Percentiles rank a stretch among this genome's conserved stretches.
Evolutionary conservation across 225 moss, liverwort and hornwort genomes (phyloP).

Genomic region (Thuidium tamariscinum): DNA sequence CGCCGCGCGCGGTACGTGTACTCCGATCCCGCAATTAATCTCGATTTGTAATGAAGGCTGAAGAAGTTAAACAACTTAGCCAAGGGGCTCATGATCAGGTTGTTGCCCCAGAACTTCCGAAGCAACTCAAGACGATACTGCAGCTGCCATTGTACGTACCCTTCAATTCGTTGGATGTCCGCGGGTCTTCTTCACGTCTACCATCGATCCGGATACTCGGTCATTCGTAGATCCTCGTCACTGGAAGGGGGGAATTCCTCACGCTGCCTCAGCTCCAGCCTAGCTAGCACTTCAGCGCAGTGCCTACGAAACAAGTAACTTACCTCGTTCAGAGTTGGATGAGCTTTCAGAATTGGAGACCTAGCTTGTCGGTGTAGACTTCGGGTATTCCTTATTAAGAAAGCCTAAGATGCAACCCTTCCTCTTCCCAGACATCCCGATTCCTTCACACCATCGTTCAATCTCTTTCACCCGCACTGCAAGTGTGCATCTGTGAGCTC

Average conservation of each 20-base stretch:
- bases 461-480: too few relatives aligned
- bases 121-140: background rate
- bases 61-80: background rate
- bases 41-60: too few relatives aligned
- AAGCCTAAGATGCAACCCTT: background rate
- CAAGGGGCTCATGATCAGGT: background rate
- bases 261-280: background rate
- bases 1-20: background rate
- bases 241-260: background rate
- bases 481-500: background rate
- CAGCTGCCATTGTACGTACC: background rate
- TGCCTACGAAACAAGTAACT: background rate
- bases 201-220: background rate
- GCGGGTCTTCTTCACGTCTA: background rate
- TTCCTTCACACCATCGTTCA: background rate
- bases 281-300: background rate
- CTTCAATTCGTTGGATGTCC: background rate
- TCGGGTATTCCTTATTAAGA: background rate
- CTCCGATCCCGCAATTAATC: too few relatives aligned
- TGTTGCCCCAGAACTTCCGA: background rate
- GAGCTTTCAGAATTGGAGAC: background rate
- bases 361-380: background rate
- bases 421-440: background rate
- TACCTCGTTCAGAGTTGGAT: background rate
- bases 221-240: background rate